phyloP scores from a whole-genome alignment of 2,329 filamentous ascomycete species.

The Orbilia oligospora region DNA sequence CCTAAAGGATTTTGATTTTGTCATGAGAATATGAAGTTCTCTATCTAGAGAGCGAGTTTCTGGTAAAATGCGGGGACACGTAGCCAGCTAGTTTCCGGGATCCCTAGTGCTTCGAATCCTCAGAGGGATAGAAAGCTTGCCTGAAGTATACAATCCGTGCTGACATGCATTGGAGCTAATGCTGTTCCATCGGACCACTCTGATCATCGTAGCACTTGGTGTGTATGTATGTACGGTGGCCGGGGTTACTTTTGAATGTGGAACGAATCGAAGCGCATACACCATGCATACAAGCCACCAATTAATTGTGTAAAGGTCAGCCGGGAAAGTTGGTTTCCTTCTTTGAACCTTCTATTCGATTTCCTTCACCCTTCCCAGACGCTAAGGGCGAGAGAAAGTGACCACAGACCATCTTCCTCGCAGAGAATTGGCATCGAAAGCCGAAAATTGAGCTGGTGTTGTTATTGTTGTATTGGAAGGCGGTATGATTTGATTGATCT shows the following conservation, averaged over 20 bases:
- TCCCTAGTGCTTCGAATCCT: background rate
- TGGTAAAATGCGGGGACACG: conserved; percentile 7
- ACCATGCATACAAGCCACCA: background rate
- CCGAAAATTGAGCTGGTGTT: background rate
- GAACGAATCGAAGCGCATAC: background rate
- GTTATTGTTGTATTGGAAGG: conserved; percentile 2
- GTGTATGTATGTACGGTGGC: background rate
- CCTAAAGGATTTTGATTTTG: background rate
- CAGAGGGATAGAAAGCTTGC: conserved; percentile 14
- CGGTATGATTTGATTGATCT: background rate
- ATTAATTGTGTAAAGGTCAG: background rate
- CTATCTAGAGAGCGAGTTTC: background rate
- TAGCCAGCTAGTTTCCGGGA: background rate
- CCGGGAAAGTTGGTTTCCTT: background rate
- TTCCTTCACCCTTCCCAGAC: background rate
- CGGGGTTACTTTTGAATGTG: background rate
- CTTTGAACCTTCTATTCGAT: background rate
- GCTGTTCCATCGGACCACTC: background rate
- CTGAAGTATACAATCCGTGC: conserved; percentile 5
- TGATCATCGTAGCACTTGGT: background rate
- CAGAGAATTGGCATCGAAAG: background rate
- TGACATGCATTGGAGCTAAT: conserved; percentile 9
- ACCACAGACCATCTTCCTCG: background rate
- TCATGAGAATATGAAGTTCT: background rate
- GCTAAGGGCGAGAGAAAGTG: background rate